Conservation (phyloP, 2,329 filamentous ascomycete genomes). For the Calycina marina region DNA sequence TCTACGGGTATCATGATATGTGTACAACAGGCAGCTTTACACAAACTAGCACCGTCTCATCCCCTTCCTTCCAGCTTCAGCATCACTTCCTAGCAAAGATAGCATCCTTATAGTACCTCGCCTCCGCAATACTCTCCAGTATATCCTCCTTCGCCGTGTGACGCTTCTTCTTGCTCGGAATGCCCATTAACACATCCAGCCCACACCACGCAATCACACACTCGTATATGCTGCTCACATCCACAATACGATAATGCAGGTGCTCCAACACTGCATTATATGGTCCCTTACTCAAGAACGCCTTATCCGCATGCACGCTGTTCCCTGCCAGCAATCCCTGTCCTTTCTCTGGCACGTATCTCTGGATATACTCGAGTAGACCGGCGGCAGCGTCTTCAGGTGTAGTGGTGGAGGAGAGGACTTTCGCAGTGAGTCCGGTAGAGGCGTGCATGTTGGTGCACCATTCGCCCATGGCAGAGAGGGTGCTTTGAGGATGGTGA, state of each 20-base stretch:
- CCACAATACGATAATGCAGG: slow-evolving; percentile 79
- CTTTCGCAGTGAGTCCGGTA: slow-evolving; percentile 69
- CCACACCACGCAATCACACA: slow-evolving; percentile 69
- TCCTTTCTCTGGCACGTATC: slow-evolving; percentile 49
- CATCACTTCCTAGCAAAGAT: slow-evolving; percentile 38
- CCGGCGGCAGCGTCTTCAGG: slow-evolving; percentile 52
- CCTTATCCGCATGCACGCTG: slow-evolving; percentile 78
- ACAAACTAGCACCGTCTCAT: too few species aligned
- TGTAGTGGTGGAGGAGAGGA: slow-evolving; percentile 58
- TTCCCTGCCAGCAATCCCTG: slow-evolving; percentile 75
- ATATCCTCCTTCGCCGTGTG: slow-evolving; percentile 86
- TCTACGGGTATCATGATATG: too few species aligned
- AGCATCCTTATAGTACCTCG: slow-evolving; percentile 60
- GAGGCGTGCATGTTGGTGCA: slow-evolving; percentile 66
- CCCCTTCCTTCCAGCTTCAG: neutral
- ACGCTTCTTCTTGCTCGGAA: slow-evolving; percentile 57
- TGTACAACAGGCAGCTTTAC: too few species aligned
- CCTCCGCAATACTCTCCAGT: slow-evolving; percentile 87
- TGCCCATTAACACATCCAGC: slow-evolving; percentile 39
- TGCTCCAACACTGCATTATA: slow-evolving; percentile 61
- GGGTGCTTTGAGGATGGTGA: slow-evolving; percentile 52
- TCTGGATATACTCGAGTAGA: slow-evolving; percentile 66
- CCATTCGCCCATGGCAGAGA: slow-evolving; percentile 80
- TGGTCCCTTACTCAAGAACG: slow-evolving; percentile 61
- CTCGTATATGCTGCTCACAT: slow-evolving; percentile 89